Evolutionary conservation across 208 protist genomes (phyloP).

Genomic region (Trypanosoma mega): DNA sequence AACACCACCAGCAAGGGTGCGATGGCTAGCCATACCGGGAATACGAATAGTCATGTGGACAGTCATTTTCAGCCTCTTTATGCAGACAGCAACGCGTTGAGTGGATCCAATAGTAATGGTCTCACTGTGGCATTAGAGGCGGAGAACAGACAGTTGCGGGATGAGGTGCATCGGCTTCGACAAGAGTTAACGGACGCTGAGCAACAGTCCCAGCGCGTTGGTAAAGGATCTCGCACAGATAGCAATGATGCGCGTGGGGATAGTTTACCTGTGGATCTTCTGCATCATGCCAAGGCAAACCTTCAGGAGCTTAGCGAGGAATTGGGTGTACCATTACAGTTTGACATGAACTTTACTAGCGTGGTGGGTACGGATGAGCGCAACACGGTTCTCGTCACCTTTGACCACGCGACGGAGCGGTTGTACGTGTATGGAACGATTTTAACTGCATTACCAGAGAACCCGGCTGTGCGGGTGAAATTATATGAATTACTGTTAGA

Average conservation of each 20-base stretch:
- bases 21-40: background rate
- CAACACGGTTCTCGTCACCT: conserved; percentile 70
- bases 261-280: conserved; percentile 25
- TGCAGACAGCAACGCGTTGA: too few relatives aligned
- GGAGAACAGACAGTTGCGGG: conserved; percentile 35
- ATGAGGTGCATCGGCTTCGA: conserved; percentile 33
- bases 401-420: conserved; percentile 73
- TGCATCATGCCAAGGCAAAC: conserved; percentile 54
- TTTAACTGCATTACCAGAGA: conserved; percentile 48
- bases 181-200: conserved; percentile 23
- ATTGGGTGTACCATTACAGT: conserved; percentile 49
- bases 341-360: conserved; percentile 76
- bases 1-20: too few relatives aligned
- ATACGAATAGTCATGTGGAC: background rate
- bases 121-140: conserved; percentile 19
- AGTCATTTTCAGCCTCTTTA: background rate
- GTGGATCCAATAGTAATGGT: conserved; percentile 9
- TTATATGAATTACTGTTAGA: conserved; percentile 80
- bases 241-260: background rate
- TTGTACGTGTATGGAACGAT: conserved; percentile 78
- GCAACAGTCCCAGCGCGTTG: conserved; percentile 20
- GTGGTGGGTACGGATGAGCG: conserved; percentile 61
- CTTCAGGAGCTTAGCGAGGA: conserved; percentile 42
- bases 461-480: conserved; percentile 49
- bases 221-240: background rate